These are phyloP conservation scores for Aspergillus hiratsukae DNA, from an alignment of 2,329 filamentous ascomycete genomes.

Conservation along the genomic window DNA sequence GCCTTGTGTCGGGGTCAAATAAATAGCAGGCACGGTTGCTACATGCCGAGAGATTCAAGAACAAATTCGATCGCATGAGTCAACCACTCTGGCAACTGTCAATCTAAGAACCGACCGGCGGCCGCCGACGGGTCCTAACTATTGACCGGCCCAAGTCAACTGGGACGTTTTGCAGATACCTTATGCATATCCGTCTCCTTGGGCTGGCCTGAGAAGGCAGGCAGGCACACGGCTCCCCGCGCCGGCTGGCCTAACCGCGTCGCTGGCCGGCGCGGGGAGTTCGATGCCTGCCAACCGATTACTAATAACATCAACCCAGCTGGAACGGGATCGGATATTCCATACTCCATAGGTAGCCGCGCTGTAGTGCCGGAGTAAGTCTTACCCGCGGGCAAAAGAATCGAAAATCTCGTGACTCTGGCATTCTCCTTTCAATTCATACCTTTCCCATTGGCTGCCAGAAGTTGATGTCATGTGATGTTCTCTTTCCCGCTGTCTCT, in stretches of 20 bases:
- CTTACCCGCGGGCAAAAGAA: not conserved
- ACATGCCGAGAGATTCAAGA: not conserved
- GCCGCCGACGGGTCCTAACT: not conserved
- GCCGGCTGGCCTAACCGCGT: no score
- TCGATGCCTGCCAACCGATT: not conserved
- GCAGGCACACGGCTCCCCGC: not conserved
- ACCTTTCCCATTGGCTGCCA: not conserved
- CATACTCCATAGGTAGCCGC: not conserved
- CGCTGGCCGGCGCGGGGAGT: no score
- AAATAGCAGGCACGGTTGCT: not conserved
- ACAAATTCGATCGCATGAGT: not conserved
- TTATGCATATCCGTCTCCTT: no score
- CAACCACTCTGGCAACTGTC: not conserved
- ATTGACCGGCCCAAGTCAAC: not conserved
- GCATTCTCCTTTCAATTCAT: not conserved
- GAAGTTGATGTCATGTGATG: not conserved
- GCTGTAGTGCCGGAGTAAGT: not conserved
- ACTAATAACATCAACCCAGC: no score
- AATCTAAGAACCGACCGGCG: not conserved
- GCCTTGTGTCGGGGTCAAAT: not conserved
- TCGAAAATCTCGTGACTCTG: not conserved
- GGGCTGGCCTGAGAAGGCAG: not conserved
- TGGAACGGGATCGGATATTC: not conserved
- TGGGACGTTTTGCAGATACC: not conserved
- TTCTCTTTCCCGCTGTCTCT: not conserved